A percentile compares a stretch with the other conserved stretches of the same genome.
Conservation (phyloP, 441 rosid species). For the Croton setiger region DNA sequence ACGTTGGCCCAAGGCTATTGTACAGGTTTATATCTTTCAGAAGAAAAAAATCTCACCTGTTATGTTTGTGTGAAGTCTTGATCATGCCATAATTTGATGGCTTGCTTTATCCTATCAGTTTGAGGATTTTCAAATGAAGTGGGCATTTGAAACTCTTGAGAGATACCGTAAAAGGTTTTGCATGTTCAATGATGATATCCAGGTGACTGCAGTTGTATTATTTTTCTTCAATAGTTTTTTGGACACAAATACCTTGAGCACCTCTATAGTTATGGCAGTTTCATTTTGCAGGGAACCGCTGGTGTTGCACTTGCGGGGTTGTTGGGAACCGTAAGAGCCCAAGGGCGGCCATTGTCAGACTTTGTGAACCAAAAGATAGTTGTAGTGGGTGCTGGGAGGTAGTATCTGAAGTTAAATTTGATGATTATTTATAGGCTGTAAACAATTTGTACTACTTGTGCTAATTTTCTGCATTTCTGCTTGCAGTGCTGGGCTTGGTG, state of each 20-base stretch:
- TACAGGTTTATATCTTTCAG: conserved; percentile 57
- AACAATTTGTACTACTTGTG: conserved; percentile 12
- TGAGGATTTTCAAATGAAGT: conserved; percentile 97
- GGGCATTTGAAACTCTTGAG: conserved; percentile 95
- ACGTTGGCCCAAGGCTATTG: conserved; percentile 98
- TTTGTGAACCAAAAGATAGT: conserved; percentile 92
- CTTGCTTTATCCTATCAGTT: conserved; percentile 47
- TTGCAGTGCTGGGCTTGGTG: conserved; percentile 96
- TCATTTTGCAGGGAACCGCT: conserved; percentile 79
- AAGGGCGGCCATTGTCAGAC: conserved; percentile 79
- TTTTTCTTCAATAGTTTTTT: conserved; percentile 18
- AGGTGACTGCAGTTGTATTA: conserved; percentile 44
- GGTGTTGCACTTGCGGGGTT: conserved; percentile 99
- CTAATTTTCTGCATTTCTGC: conserved; percentile 22
- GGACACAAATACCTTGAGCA: conserved; percentile 1
- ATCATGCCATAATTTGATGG: conserved; percentile 25
- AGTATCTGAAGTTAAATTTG: conserved; percentile 22
- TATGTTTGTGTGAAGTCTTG: conserved; percentile 20
- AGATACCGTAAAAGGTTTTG: conserved; percentile 85
- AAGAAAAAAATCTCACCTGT: conserved; percentile 17
- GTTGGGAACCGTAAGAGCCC: conserved; percentile 91
- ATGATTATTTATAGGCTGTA: not conserved
- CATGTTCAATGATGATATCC: conserved; percentile 99
- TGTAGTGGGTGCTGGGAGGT: conserved; percentile 99
- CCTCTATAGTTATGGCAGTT: conserved; percentile 15